Evolutionary conservation across 2,329 filamentous ascomycete genomes (phyloP).

Genomic region (Lecanosticta acicola): DNA sequence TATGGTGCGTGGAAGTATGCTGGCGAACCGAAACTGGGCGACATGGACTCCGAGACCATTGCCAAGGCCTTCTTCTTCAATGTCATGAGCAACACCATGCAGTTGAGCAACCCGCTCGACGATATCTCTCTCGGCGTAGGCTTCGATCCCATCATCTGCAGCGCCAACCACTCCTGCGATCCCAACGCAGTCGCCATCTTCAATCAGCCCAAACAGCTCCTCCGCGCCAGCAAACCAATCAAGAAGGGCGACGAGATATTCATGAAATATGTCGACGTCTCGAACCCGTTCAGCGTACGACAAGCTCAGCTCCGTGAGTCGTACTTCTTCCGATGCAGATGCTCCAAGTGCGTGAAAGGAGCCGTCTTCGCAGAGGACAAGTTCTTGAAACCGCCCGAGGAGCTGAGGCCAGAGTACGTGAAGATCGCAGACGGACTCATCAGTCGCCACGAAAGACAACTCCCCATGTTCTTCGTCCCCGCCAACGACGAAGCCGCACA

Average conservation of each 20-base stretch:
- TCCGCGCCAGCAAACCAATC: conserved; percentile 51
- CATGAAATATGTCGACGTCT: conserved; percentile 58
- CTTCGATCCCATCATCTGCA: conserved; percentile 50
- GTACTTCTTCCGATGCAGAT: conserved; percentile 57
- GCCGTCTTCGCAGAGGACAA: conserved; percentile 37
- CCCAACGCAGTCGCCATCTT: conserved; percentile 56
- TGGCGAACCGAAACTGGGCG: conserved; percentile 23
- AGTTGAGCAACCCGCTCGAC: conserved; percentile 50
- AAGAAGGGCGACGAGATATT: conserved; percentile 52
- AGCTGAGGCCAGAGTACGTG: conserved; percentile 21
- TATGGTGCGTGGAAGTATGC: conserved; percentile 52
- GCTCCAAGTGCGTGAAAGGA: conserved; percentile 45
- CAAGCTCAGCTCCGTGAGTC: conserved; percentile 48
- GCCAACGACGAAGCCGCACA: conserved; percentile 17
- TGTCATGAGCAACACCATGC: conserved; percentile 54
- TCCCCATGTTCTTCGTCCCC: conserved; percentile 17
- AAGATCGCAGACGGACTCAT: conserved; percentile 19
- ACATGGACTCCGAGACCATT: conserved; percentile 19
- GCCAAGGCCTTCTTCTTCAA: conserved; percentile 19
- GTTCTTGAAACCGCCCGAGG: conserved; percentile 33
- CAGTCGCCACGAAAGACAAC: conserved; percentile 20
- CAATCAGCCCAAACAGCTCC: conserved; percentile 46
- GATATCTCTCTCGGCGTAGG: conserved; percentile 54
- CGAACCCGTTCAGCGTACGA: conserved; percentile 47
- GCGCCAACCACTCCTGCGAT: conserved; percentile 58